Evolutionary conservation across 495 filamentous ascomycete genomes (phyloP), one percentile per base, ranked within the genome.

Genomic region (Aspergillus egyptiacus): DNA sequence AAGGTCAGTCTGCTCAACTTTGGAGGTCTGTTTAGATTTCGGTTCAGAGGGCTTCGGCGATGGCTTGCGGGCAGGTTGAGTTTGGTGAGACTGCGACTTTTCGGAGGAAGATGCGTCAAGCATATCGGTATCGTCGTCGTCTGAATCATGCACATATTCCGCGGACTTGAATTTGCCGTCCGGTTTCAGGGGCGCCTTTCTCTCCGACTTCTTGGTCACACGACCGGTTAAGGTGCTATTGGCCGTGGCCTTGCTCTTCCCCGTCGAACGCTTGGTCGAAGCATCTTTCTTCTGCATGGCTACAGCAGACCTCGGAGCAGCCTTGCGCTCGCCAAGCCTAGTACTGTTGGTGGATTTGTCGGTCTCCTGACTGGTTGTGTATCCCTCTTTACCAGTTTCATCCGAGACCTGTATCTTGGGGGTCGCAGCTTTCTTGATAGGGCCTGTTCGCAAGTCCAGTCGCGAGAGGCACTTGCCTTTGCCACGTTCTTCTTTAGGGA

Each of bases 391-490:
- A 43, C 64, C 53, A 36, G 71, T 65, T 6, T 77, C 74, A 10
- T 82, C 81, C 8, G 76, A 63, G 36, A 74, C 64, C 47, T 79
- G 74, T 56, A 78, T 76, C 57, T 77, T 77, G 6, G 85, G 78
- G 3, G 76, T 73, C 35, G 58, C 45, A 9, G 71, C 44, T 36
- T 79, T 79, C 38, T 75, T 73, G 22, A 77, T 64, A 4, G 77
- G 74, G 2, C 78, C 78, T 50, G 73, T 80, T 40, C 58, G 61
- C 24, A 91, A 73, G 31, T 81, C 76, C 27, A 96, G 73, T 53
- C 81, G 83, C 52, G 89, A 95, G 7, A 95, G 72, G 44, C 80
- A 79, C 51, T 83, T 89, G 14, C 88, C 88, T 62, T 90, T 89
- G 17, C 83, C 85, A 20, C 89, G 78, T 47, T 95, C 88, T 28